Evolutionary conservation across 495 filamentous ascomycete species (phyloP).

Genomic region (Melanomma pulvis-pyrius): DNA sequence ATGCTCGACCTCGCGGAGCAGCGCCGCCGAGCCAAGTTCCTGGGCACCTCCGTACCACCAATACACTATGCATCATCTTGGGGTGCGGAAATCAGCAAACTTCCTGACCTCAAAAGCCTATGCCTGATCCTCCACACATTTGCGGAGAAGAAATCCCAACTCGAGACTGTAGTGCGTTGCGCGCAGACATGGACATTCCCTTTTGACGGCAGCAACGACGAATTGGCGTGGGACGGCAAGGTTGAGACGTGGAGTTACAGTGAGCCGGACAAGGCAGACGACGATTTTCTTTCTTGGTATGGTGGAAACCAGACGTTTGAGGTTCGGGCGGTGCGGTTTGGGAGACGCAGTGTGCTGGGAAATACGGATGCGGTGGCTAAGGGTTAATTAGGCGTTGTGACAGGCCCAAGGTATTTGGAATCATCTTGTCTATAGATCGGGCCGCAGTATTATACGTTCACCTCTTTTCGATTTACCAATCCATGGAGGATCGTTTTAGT

Average conservation of each 20-base stretch:
- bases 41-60: background rate
- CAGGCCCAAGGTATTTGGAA: no score
- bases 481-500: no score
- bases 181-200: conserved; percentile 36
- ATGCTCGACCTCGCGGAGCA: background rate
- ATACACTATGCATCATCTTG: background rate
- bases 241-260: conserved; percentile 17
- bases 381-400: no score
- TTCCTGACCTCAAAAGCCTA: conserved; percentile 18
- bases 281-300: no score
- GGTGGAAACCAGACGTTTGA: no score
- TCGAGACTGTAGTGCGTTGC: conserved; percentile 30
- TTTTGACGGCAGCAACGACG: conserved; percentile 1
- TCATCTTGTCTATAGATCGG: no score
- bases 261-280: background rate
- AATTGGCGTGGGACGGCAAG: conserved; percentile 28
- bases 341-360: no score
- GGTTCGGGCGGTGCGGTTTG: no score
- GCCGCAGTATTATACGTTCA: no score
- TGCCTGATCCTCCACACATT: conserved; percentile 29
- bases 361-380: no score
- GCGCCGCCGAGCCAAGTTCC: no score
- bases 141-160: conserved; percentile 18
- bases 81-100: conserved; percentile 7
- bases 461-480: no score